phyloP scores from a whole-genome alignment of 179 eudicot species.

The Silene vulgaris region DNA sequence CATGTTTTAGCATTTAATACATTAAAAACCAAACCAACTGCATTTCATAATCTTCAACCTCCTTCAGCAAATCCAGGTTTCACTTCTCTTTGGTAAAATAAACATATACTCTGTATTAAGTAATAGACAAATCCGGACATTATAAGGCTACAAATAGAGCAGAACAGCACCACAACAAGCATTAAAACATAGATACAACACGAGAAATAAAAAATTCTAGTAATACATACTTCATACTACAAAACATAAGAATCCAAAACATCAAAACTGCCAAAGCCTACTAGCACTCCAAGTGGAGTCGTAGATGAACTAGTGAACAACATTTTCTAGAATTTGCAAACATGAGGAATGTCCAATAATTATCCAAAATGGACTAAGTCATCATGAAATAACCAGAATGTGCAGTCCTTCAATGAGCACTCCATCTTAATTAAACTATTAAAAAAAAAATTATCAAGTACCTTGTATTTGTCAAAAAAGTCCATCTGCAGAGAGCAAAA shows the following conservation, averaged over 20 bases:
- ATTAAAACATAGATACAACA: not conserved
- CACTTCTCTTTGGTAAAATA: too few relatives aligned
- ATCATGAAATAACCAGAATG: not conserved
- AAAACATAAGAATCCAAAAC: not conserved
- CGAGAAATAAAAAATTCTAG: too few relatives aligned
- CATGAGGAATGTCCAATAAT: not conserved
- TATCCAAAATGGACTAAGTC: slow-evolving; percentile 2
- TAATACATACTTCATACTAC: too few relatives aligned
- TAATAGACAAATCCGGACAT: not conserved
- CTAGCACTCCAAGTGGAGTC: not conserved
- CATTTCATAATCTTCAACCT: not conserved
- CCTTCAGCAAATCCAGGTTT: not conserved
- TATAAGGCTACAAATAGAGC: not conserved
- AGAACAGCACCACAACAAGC: not conserved
- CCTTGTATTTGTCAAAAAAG: slow-evolving; percentile 94
- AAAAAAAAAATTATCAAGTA: slow-evolving; percentile 17
- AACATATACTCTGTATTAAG: too few relatives aligned
- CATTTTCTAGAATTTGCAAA: not conserved
- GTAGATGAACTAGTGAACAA: not conserved
- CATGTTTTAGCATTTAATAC: not conserved
- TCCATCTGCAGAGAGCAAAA: slow-evolving; percentile 65
- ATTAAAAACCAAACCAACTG: slow-evolving; percentile 8
- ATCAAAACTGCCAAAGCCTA: not conserved
- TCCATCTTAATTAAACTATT: not conserved
- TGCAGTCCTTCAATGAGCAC: not conserved